Conservation (phyloP, 768 basidiomycete genomes). For the Crassisporium funariophilum region DNA sequence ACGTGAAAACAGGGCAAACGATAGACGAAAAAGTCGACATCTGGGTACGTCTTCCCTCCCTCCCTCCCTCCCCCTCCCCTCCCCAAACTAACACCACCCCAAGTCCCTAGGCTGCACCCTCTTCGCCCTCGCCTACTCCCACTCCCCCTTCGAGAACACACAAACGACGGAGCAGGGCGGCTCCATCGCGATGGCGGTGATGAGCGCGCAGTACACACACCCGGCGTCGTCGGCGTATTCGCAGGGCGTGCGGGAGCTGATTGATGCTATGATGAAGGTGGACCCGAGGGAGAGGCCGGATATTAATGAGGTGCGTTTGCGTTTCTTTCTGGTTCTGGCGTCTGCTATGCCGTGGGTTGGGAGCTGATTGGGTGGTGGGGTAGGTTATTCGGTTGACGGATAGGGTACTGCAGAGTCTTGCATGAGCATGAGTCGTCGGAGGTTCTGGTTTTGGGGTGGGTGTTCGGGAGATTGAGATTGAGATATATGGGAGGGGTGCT, state of each 20-base stretch:
- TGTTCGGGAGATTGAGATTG: too few relatives aligned
- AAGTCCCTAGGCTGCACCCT: conserved; percentile 96
- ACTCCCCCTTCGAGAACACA: conserved; percentile 94
- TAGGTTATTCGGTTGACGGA: conserved; percentile 73
- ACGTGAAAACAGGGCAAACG: conserved; percentile 87
- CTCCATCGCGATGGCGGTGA: conserved; percentile 96
- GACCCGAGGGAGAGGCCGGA: conserved; percentile 83
- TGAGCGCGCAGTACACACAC: conserved; percentile 92
- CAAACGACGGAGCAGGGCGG: conserved; percentile 94
- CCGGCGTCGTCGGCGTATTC: conserved; percentile 87
- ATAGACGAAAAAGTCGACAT: conserved; percentile 97
- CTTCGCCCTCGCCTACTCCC: conserved; percentile 91
- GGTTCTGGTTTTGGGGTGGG: too few relatives aligned
- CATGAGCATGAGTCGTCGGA: too few relatives aligned
- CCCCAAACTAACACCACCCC: conserved; percentile 2
- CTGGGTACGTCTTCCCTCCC: conserved; percentile 62
- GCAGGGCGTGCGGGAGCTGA: conserved; percentile 77
- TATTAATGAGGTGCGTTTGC: conserved; percentile 72
- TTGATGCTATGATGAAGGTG: conserved; percentile 82
- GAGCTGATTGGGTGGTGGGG: conserved; percentile 5
- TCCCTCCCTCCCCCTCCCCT: not conserved
- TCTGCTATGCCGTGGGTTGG: not conserved
- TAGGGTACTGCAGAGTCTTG: conserved; percentile 59
- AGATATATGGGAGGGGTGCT: too few relatives aligned
- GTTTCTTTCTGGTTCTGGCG: not conserved